Evolutionary conservation across 768 basidiomycete species (phyloP).

Genomic region (Macrolepiota dolichaula): DNA sequence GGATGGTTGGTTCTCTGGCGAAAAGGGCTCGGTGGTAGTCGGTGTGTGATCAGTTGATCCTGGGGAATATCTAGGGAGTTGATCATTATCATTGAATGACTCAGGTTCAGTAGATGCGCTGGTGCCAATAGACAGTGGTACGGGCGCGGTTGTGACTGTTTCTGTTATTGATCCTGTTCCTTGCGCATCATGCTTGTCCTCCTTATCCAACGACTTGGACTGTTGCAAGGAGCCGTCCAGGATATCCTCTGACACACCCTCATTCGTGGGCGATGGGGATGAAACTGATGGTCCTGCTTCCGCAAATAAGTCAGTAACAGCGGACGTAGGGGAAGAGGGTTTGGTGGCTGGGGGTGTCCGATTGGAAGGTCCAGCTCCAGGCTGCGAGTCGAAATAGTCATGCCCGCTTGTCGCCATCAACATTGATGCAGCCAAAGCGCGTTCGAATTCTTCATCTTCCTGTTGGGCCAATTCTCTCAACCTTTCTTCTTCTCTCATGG

Average conservation of each 20-base stretch:
- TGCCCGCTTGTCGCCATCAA: background rate
- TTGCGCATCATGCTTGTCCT: background rate
- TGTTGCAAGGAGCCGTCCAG: background rate
- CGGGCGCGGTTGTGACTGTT: background rate
- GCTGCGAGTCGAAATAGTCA: background rate
- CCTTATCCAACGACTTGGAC: background rate
- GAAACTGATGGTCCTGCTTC: background rate
- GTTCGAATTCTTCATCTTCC: conserved; percentile 67
- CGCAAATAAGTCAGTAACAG: background rate
- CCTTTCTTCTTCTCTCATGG: conserved; percentile 25
- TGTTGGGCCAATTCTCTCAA: conserved; percentile 33
- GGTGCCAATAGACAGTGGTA: background rate
- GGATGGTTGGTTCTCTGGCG: background rate
- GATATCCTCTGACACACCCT: background rate
- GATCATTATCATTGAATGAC: background rate
- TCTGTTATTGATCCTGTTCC: background rate
- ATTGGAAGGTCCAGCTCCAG: conserved; percentile 6
- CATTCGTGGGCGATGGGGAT: background rate
- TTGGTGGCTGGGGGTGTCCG: background rate
- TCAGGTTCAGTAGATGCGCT: background rate
- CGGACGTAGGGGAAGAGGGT: background rate
- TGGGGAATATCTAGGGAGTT: background rate
- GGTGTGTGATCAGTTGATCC: background rate
- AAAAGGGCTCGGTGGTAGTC: background rate
- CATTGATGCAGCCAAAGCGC: conserved; percentile 48